Conservation (phyloP, 2,329 filamentous ascomycete genomes). For the Dothideomycetidae sp. region DNA sequence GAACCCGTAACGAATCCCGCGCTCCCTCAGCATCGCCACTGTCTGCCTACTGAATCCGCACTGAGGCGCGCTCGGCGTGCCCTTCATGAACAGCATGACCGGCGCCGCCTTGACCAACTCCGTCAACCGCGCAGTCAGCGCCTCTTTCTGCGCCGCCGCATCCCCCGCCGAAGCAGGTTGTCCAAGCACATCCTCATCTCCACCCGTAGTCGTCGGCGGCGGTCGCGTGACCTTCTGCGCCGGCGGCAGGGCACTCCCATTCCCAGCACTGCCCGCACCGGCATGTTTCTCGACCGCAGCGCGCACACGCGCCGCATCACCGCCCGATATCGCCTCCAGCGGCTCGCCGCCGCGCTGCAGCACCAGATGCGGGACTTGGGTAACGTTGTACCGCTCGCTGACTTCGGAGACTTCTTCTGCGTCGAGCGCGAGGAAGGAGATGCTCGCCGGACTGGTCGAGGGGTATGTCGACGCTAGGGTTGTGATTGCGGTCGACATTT, state of each 20-base stretch:
- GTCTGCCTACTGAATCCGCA: conserved; percentile 89
- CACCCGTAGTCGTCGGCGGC: conserved; percentile 22
- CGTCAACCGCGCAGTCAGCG: conserved; percentile 63
- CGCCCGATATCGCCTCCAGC: conserved; percentile 76
- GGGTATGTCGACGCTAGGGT: conserved; percentile 80
- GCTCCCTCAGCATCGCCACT: conserved; percentile 73
- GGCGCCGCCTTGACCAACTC: conserved; percentile 89
- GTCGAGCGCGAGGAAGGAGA: conserved; percentile 80
- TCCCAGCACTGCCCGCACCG: conserved; percentile 27
- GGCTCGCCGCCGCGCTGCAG: conserved; percentile 61
- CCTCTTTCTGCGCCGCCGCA: conserved; percentile 50
- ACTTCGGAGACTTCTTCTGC: conserved; percentile 89
- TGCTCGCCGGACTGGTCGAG: conserved; percentile 46
- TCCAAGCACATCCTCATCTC: conserved; percentile 27
- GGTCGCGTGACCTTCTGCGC: conserved; percentile 32
- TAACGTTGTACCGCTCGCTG: conserved; percentile 84
- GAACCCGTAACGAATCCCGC: conserved; percentile 90
- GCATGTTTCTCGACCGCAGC: conserved; percentile 74
- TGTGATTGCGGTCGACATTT: conserved; percentile 78
- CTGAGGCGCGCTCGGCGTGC: conserved; percentile 73
- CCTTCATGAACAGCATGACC: conserved; percentile 99
- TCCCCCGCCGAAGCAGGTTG: conserved; percentile 30
- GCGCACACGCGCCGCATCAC: conserved; percentile 73
- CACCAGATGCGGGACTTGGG: conserved; percentile 83
- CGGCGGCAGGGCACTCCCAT: conserved; percentile 26